Evolutionary conservation across 176 grass and related monocot genomes (phyloP).

Genomic region (Avena atlantica): DNA sequence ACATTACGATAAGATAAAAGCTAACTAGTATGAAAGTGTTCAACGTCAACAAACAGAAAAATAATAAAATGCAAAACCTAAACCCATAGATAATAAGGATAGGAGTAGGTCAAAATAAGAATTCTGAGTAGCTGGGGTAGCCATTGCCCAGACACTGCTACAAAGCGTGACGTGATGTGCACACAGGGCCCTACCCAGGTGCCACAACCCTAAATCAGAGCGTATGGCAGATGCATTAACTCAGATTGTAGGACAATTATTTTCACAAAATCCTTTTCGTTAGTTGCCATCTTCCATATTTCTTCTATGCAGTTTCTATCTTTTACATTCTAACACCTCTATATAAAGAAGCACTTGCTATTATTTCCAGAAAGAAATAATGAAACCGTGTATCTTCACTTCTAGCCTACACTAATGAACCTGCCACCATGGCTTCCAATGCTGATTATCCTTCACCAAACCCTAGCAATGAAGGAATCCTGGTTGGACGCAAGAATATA

Average conservation of each 20-base stretch:
- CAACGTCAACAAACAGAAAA: neutral
- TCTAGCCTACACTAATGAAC: neutral
- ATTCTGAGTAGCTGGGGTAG: slow-evolving; percentile 1
- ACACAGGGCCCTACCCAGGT: neutral
- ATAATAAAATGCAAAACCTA: neutral
- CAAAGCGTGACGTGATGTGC: neutral
- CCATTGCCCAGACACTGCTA: neutral
- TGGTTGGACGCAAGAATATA: neutral
- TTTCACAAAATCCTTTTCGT: neutral
- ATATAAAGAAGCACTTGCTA: slow-evolving; percentile 16
- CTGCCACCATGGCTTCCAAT: neutral
- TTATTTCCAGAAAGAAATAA: neutral
- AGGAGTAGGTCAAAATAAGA: slow-evolving; percentile 13
- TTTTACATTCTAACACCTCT: neutral
- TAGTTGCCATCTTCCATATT: slow-evolving; percentile 26
- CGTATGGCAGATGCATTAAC: neutral
- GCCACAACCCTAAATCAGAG: neutral
- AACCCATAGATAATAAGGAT: neutral
- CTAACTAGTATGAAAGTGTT: neutral
- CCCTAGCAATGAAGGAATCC: neutral
- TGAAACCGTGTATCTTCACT: slow-evolving; percentile 4
- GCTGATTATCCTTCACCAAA: neutral
- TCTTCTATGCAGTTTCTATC: slow-evolving; percentile 11
- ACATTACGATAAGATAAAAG: neutral
- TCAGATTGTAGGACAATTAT: slow-evolving; percentile 4